phyloP scores from a whole-genome alignment of 441 rosid genomes.

The Euphorbia schlechtendalii region DNA sequence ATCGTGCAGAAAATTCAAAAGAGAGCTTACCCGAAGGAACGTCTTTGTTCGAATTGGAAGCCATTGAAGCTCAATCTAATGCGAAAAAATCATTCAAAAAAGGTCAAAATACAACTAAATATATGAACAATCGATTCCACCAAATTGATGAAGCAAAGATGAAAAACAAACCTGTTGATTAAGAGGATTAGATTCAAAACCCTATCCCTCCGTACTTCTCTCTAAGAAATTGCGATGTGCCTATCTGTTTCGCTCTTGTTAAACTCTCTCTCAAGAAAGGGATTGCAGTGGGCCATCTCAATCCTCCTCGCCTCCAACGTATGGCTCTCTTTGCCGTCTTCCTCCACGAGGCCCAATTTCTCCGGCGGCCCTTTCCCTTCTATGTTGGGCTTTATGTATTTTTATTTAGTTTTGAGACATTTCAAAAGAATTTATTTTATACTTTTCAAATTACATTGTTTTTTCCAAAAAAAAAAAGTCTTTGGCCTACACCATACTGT shows the following conservation, averaged over 20 bases:
- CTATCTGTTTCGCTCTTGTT: background rate
- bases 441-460: too few species aligned
- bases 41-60: slow-evolving; percentile 52
- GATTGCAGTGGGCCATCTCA: slow-evolving; percentile 4
- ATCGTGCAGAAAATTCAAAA: background rate
- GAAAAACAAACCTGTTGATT: slow-evolving; percentile 10
- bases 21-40: slow-evolving; percentile 39
- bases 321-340: slow-evolving; percentile 1
- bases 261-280: background rate
- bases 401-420: too few species aligned
- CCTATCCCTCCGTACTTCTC: slow-evolving; percentile 4
- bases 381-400: background rate
- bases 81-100: background rate
- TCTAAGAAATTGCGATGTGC: background rate
- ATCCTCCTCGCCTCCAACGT: background rate
- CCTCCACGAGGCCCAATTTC: background rate
- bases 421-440: too few species aligned
- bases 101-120: too few species aligned
- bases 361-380: slow-evolving; percentile 4
- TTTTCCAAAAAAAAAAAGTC: too few species aligned
- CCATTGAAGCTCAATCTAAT: slow-evolving; percentile 32
- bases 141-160: slow-evolving; percentile 19
- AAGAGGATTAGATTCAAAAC: slow-evolving; percentile 16
- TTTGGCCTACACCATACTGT: too few species aligned
- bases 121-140: background rate